Evolutionary conservation across 495 filamentous ascomycete genomes (phyloP).

Genomic region (Hypomontagnella monticulosa): DNA sequence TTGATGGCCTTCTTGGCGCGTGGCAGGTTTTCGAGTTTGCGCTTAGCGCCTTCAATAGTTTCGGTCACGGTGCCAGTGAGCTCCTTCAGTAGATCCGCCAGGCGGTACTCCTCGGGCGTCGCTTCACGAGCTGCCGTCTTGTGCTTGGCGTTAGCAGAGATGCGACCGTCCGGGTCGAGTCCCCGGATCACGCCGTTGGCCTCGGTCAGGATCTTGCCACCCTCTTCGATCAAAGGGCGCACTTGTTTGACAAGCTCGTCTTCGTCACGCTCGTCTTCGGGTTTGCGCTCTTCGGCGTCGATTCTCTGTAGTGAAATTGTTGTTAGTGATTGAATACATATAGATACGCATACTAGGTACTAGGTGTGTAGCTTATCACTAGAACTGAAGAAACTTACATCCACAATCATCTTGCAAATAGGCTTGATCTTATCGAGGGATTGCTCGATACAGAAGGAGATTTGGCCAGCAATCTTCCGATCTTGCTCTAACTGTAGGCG

Average conservation of each 20-base stretch:
- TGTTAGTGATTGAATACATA: neutral
- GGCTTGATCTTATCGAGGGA: slow-evolving; percentile 86
- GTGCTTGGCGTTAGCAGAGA: slow-evolving; percentile 86
- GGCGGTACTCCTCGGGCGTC: slow-evolving; percentile 83
- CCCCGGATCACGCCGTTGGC: slow-evolving; percentile 91
- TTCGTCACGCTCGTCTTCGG: slow-evolving; percentile 92
- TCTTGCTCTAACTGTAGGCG: slow-evolving; percentile 72
- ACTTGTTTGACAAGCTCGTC: slow-evolving; percentile 86
- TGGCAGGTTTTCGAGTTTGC: slow-evolving; percentile 88
- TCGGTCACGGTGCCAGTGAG: slow-evolving; percentile 68
- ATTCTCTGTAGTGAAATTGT: slow-evolving; percentile 64
- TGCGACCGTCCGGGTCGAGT: slow-evolving; percentile 87
- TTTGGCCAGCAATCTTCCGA: slow-evolving; percentile 78
- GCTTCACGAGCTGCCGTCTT: slow-evolving; percentile 83
- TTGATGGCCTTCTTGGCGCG: slow-evolving; percentile 94
- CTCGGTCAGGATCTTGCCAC: slow-evolving; percentile 80
- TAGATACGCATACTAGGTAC: too few relatives aligned
- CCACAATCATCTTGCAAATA: slow-evolving; percentile 85
- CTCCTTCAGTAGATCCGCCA: slow-evolving; percentile 86
- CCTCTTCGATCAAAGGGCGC: slow-evolving; percentile 88
- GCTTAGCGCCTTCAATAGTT: slow-evolving; percentile 88
- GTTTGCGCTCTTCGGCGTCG: slow-evolving; percentile 80
- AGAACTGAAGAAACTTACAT: slow-evolving; percentile 62
- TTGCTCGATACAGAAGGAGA: slow-evolving; percentile 76
- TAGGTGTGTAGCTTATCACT: slow-evolving; percentile 2